Evolutionary conservation across 1,284 basidiomycete genomes (phyloP).

Genomic region (Tylopilus orsonianus): DNA sequence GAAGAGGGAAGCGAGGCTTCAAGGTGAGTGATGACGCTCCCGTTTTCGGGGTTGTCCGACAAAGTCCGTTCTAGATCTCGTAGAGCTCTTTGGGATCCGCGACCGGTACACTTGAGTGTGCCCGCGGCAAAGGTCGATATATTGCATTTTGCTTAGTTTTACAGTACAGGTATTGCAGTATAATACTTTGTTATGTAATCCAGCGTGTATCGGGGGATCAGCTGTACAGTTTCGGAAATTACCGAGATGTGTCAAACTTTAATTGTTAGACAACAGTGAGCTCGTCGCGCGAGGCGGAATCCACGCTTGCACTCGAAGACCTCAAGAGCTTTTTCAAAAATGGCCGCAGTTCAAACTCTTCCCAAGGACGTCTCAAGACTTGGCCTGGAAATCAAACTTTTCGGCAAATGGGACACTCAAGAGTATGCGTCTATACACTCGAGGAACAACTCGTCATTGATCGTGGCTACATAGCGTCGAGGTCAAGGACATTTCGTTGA

Average conservation of each 20-base stretch:
- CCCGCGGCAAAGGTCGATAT: background rate
- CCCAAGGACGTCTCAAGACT: conserved; percentile 85
- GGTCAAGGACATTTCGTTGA: conserved; percentile 98
- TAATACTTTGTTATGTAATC: background rate
- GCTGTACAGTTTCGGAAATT: conserved; percentile 32
- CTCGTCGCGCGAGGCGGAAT: conserved; percentile 20
- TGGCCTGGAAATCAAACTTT: conserved; percentile 89
- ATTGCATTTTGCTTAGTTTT: background rate
- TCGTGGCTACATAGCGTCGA: conserved; percentile 67
- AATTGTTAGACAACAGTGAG: conserved; percentile 24
- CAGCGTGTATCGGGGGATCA: conserved; percentile 9
- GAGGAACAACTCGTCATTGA: conserved; percentile 12
- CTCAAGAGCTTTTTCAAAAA: conserved; percentile 38
- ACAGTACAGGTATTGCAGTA: conserved; percentile 8
- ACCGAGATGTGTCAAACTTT: conserved; percentile 31
- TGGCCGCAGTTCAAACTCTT: conserved; percentile 68
- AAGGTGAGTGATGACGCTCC: conserved; percentile 48
- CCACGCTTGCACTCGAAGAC: conserved; percentile 33
- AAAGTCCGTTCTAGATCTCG: conserved; percentile 39
- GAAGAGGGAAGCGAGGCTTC: conserved; percentile 70
- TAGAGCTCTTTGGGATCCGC: conserved; percentile 58
- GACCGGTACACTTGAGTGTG: conserved; percentile 2
- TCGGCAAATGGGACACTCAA: conserved; percentile 95
- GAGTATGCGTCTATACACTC: conserved; percentile 61
- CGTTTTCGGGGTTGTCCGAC: background rate